Base-by-base conservation (phyloP, 108 stramenopile genomes). In the Cyclotella sp. region DNA sequence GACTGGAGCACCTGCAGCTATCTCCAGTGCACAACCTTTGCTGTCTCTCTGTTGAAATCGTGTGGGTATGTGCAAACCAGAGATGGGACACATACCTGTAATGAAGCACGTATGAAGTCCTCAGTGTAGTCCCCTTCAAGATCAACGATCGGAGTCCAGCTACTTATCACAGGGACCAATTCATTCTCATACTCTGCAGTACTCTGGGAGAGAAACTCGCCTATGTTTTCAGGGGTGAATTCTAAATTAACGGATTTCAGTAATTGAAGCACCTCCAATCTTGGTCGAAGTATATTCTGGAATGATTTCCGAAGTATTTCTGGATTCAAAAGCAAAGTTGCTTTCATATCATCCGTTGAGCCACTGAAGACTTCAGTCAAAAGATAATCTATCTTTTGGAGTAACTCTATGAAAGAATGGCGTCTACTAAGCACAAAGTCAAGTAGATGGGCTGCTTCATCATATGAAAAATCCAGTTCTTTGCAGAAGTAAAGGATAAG, bases 1-100 rank as follows among this genome's bases (percentile, higher is more conserved):
- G 4, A 34, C 34, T n/a, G 34, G 34, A 34, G 34, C 34, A 34
- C 34, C 49, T 3, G 5, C 49, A 19, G 19, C 63, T 71, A 80
- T 68, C 26, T 49, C 80, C 80, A 81, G 11, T 81, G 62, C 29
- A 81, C 69, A 47, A 81, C 46, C 18, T 51, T 27, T 19, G 68
- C 73, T 12, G 11, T 27, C 29, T 81, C 80, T 75, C 80, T 69
- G 26, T 75, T 75, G 40, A 42, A 52, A 40, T 81, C 80, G 49
- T 75, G 67, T 55, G 68, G 70, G 41, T 47, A 65, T 24, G 69
- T 68, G 21, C 64, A 39, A 18, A 59, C 22, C 28, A 69, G 13
- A 19, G 68, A 44, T 51, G 73, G 69, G 0, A 53, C 44, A 42
- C 53, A 75, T 30, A 45, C 53, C 39, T 75, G 52, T 43, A 64